A percentile compares a stretch with the other conserved stretches of the same genome.
phyloP scores from a whole-genome alignment of 164 flowering plant species.

The Tinospora cordifolia region DNA sequence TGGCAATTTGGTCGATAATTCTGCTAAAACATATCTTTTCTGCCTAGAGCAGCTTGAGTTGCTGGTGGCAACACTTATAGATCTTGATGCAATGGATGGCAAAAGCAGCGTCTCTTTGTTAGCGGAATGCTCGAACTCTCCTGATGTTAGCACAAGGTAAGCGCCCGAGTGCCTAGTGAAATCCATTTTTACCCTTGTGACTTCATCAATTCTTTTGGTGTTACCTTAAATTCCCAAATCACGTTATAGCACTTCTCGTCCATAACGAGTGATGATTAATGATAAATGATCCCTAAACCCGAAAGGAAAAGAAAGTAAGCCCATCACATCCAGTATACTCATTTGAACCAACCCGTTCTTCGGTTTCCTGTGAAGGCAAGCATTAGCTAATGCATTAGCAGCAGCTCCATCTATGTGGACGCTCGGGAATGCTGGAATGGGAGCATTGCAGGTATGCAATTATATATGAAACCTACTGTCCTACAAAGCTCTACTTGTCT shows the following conservation, averaged over 20 bases:
- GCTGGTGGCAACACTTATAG: slow-evolving; percentile 75
- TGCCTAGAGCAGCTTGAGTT: slow-evolving; percentile 71
- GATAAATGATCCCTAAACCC: neutral
- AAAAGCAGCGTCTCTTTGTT: slow-evolving; percentile 81
- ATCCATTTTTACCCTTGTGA: neutral
- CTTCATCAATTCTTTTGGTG: neutral
- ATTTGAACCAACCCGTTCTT: neutral
- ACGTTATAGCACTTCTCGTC: neutral
- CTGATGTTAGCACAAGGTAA: slow-evolving; percentile 85
- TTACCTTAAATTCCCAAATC: too few species aligned
- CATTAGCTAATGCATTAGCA: slow-evolving; percentile 88
- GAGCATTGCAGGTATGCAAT: slow-evolving; percentile 71
- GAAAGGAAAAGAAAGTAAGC: neutral
- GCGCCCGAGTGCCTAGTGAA: neutral
- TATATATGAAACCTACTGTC: neutral
- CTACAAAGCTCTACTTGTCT: neutral
- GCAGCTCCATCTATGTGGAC: slow-evolving; percentile 99
- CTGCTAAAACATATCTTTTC: slow-evolving; percentile 12
- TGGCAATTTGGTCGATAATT: neutral
- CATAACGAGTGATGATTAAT: neutral
- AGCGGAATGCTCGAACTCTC: slow-evolving; percentile 91
- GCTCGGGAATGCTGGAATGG: slow-evolving; percentile 99
- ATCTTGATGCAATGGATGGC: slow-evolving; percentile 99
- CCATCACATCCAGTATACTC: neutral
- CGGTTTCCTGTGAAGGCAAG: slow-evolving; percentile 42